Evolutionary conservation across 106 monocot species (phyloP).

Genomic region (Apostasia ramifera): DNA sequence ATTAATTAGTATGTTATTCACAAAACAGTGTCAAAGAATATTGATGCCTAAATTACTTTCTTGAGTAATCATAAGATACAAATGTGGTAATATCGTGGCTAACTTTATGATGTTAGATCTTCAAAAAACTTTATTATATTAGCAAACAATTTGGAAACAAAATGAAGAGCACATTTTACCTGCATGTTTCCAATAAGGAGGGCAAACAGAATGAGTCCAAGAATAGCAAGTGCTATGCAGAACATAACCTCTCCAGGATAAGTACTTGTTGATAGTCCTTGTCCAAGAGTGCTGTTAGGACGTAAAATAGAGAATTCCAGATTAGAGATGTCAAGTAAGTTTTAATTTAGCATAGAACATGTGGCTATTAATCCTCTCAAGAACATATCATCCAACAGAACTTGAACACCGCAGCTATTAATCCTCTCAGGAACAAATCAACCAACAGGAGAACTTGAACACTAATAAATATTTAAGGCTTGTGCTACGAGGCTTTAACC

Average conservation of each 20-base stretch:
- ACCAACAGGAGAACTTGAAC: too few relatives aligned
- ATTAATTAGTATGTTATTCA: too few relatives aligned
- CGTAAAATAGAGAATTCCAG: conserved; percentile 1
- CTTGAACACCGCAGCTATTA: not conserved
- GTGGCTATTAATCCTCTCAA: not conserved
- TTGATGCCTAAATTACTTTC: not conserved
- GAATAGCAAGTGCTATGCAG: conserved; percentile 71
- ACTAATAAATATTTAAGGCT: not conserved
- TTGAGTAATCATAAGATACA: not conserved
- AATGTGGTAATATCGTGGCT: not conserved
- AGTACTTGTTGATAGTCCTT: conserved; percentile 73
- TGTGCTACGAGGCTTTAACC: not conserved
- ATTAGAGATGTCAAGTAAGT: not conserved
- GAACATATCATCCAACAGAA: not conserved
- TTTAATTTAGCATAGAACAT: not conserved
- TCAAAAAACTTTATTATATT: not conserved
- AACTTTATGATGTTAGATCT: not conserved
- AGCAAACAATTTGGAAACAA: not conserved
- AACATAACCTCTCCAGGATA: conserved; percentile 81
- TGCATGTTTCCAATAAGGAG: conserved; percentile 98
- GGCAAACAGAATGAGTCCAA: conserved; percentile 86
- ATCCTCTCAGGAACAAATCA: not conserved
- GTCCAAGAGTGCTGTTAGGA: conserved; percentile 75
- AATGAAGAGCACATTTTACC: conserved; percentile 22
- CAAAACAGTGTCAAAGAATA: not conserved